Evolutionary conservation across 345 rosid genomes (phyloP).

Genomic region (Gossypioides kirkii): DNA sequence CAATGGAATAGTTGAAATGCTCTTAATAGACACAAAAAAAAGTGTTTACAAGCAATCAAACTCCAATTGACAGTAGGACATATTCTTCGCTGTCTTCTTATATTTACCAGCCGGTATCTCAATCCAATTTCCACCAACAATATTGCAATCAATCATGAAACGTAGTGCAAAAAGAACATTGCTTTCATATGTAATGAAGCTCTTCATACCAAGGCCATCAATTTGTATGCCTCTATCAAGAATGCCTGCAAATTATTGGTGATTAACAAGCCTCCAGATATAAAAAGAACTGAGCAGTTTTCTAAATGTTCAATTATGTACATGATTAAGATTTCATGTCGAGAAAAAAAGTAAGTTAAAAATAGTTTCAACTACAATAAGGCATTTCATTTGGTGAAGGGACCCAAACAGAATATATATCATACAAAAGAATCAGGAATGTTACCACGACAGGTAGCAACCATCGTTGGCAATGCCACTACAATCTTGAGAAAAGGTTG

Average conservation of each 20-base stretch:
- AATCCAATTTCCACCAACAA: conserved; percentile 99
- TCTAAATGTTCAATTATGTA: background rate
- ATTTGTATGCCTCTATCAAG: conserved; percentile 94
- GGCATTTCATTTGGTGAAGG: background rate
- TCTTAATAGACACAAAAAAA: conserved; percentile 8
- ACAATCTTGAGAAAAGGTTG: conserved; percentile 84
- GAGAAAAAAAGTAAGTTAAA: background rate
- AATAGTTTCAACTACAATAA: background rate
- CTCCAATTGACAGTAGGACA: conserved; percentile 85
- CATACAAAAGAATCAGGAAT: background rate
- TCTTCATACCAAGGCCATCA: conserved; percentile 86
- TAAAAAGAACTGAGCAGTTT: background rate
- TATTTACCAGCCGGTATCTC: conserved; percentile 86
- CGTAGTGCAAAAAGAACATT: conserved; percentile 89
- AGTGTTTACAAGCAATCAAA: conserved; percentile 91
- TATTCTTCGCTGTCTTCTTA: conserved; percentile 51
- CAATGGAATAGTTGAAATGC: conserved; percentile 1
- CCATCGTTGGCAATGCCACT: conserved; percentile 93
- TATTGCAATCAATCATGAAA: conserved; percentile 82
- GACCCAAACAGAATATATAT: background rate
- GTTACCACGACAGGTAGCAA: conserved; percentile 82
- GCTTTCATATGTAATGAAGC: conserved; percentile 95
- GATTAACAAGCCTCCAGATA: background rate
- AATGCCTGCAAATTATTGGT: conserved; percentile 48
- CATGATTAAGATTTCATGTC: background rate